Evolutionary conservation across 2,329 filamentous ascomycete genomes (phyloP).

Genomic region (Lachnellula subtilissima): DNA sequence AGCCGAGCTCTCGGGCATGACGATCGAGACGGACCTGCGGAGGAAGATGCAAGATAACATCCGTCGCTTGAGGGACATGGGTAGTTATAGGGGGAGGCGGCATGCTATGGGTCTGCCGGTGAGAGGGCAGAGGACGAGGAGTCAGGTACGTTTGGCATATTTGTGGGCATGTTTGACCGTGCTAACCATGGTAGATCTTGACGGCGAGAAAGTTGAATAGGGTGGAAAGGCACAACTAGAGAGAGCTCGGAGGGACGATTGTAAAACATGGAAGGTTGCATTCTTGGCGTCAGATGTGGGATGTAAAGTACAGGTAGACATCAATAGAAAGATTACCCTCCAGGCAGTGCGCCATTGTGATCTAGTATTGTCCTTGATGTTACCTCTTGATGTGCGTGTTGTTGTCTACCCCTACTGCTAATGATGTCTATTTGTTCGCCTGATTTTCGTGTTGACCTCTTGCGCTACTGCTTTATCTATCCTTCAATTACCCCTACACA

Average conservation of each 20-base stretch:
- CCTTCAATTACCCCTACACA: too few relatives aligned
- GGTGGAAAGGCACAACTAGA: conserved; percentile 45
- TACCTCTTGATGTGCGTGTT: too few relatives aligned
- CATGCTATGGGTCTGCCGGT: conserved; percentile 93
- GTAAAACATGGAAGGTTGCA: conserved; percentile 1
- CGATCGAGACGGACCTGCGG: conserved; percentile 83
- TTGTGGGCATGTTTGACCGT: not conserved
- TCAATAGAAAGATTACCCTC: not conserved
- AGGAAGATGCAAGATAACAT: conserved; percentile 81
- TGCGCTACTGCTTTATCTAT: too few relatives aligned
- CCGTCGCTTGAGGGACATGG: conserved; percentile 79
- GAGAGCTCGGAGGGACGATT: not conserved
- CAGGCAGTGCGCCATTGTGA: too few relatives aligned
- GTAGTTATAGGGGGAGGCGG: conserved; percentile 78
- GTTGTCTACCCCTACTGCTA: too few relatives aligned
- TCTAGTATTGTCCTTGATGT: too few relatives aligned
- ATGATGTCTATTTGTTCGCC: too few relatives aligned
- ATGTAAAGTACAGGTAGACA: not conserved
- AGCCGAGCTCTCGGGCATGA: conserved; percentile 83
- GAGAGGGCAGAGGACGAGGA: conserved; percentile 82
- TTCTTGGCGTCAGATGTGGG: not conserved
- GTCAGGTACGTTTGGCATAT: conserved; percentile 47
- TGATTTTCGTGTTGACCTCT: too few relatives aligned
- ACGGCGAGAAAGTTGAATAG: conserved; percentile 59
- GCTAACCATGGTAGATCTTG: conserved; percentile 41